Evolutionary conservation across 768 basidiomycete genomes (phyloP), one percentile per base, ranked within the genome.

Genomic region (Boletus rubroflammeus): DNA sequence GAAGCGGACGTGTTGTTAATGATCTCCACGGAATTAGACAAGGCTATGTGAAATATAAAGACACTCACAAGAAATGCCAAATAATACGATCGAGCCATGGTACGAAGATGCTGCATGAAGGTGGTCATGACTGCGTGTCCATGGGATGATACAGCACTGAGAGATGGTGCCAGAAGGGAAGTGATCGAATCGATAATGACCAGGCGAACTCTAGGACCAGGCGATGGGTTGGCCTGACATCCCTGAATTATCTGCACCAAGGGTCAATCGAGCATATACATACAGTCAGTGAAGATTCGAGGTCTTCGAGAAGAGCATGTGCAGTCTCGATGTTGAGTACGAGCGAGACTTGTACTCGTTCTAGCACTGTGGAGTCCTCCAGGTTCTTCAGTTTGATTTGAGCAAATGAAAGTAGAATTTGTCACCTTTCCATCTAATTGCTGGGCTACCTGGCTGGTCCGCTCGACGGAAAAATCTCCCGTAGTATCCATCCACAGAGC

Each of bases 61-160:
- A 47, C 11, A 70, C 82, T 59, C 53, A 88, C 88, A 35, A 91
- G 64, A 35, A 87, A 70, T 0, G 81, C 72, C 41, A 82, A 61
- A 4, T 69, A 69, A 46, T 73, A 73, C 6, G 62, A 67, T 43
- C 76, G 78, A 6, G 84, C 76, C 31, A 83, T 66, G 1, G 64
- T 60, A 45, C 82, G 79, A 25, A 90, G 75, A 49, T 83, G 78
- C 2, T 77, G 79, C 84, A 90, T 88, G 52, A 90, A 81, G 3
- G 78, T 76, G 0, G 78, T 79, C 87, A 90, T 90, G 17, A 80
- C 71, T 0, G 87, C 84, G 64, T 92, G 89, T 5, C 90, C 89
- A 71, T 89, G 82, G 3, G 86, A 80, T 5, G 88, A 85, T 3
- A 81, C 74, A 0, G 80, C 81, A 60, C 80, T 87, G 21, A 91